phyloP scores from a whole-genome alignment of 139 green algal species.

The Auxenochlorella pyrenoidosa region DNA sequence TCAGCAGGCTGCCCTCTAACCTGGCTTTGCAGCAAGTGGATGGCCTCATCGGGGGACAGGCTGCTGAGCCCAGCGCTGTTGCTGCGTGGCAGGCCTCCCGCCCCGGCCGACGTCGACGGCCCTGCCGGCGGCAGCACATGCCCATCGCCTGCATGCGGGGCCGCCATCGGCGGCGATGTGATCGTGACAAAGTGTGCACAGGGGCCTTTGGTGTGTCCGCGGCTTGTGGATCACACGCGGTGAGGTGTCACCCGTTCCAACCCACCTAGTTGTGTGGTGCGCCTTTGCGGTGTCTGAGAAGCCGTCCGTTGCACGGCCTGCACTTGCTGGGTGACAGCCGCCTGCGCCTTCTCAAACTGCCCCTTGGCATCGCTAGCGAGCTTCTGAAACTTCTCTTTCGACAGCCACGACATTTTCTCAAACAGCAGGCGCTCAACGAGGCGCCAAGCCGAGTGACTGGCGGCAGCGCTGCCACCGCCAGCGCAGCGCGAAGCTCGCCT shows the following conservation, averaged over 20 bases:
- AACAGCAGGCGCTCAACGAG: no score
- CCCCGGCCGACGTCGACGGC: neutral
- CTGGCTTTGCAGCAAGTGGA: constrained; percentile 37
- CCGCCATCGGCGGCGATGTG: neutral
- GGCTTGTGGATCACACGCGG: neutral
- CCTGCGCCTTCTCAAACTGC: neutral
- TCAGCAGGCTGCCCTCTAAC: neutral
- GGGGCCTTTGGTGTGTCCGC: no score
- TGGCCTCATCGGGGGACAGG: constrained; percentile 17
- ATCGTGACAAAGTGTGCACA: no score
- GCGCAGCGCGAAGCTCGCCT: no score
- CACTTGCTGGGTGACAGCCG: neutral
- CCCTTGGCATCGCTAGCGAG: neutral
- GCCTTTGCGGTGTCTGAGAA: neutral
- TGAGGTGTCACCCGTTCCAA: neutral
- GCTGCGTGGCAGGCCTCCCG: constrained; percentile 1
- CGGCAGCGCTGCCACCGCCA: no score
- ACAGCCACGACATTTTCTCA: no score
- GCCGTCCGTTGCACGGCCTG: neutral
- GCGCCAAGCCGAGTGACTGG: no score
- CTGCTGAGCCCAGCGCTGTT: constrained; percentile 21
- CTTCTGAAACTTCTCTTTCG: no score
- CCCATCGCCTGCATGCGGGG: neutral
- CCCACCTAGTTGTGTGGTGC: neutral
- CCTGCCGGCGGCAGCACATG: neutral